Evolutionary conservation across 225 moss, liverwort and hornwort species (phyloP).

Genomic region (Thuidium tamariscinum): DNA sequence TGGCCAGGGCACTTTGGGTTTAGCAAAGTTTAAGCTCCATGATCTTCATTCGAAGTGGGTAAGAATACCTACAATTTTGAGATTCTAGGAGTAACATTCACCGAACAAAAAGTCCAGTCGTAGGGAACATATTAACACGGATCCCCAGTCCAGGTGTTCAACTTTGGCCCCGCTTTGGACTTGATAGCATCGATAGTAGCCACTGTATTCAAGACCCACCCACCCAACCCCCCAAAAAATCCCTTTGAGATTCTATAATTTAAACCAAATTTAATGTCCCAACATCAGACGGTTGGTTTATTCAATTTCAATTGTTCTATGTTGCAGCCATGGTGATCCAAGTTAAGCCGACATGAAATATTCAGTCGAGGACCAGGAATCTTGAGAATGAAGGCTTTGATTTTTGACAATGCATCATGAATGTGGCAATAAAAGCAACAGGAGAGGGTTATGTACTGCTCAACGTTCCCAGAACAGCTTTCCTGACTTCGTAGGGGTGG

Average conservation of each 20-base stretch:
- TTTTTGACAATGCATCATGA: too few species aligned
- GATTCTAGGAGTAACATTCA: constrained; percentile 5
- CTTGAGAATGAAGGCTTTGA: too few species aligned
- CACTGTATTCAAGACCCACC: neutral
- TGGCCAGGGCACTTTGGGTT: too few species aligned
- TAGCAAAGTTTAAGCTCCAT: neutral
- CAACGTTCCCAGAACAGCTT: too few species aligned
- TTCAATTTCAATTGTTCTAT: neutral
- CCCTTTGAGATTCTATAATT: neutral
- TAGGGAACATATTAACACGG: constrained; percentile 20
- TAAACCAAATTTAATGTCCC: neutral
- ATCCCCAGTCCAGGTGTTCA: constrained; percentile 27
- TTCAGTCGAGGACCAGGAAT: too few species aligned
- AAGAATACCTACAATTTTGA: constrained; percentile 15
- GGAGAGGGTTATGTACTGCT: neutral
- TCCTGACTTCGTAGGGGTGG: too few species aligned
- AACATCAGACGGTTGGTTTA: neutral
- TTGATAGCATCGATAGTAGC: constrained; percentile 7
- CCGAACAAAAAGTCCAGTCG: constrained; percentile 24
- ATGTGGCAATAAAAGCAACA: too few species aligned
- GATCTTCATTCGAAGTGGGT: neutral
- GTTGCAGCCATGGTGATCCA: neutral
- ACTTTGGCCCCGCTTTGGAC: neutral
- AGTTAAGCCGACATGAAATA: neutral
- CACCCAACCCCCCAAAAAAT: neutral